phyloP scores from a whole-genome alignment of 495 filamentous ascomycete genomes.

The Platismatia glauca region DNA sequence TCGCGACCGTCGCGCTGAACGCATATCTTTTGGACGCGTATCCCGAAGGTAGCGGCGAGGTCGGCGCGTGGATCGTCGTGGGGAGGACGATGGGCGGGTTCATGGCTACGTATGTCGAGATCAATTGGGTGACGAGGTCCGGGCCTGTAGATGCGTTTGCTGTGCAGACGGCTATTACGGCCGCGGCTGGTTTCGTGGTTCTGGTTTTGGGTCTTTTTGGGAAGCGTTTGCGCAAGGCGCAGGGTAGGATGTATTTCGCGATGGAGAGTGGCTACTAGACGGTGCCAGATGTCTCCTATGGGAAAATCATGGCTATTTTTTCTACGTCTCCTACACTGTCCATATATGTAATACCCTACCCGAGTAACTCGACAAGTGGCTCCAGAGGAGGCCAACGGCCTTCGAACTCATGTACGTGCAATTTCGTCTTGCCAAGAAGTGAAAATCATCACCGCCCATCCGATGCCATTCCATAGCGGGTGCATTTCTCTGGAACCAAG shows the following conservation, averaged over 20 bases:
- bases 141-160: neutral
- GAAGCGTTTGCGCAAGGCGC: constrained; percentile 13
- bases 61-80: constrained; percentile 45
- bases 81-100: constrained; percentile 40
- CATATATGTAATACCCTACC: too few species aligned
- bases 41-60: constrained; percentile 48
- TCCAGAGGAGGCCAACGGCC: too few species aligned
- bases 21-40: constrained; percentile 54
- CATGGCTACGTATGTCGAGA: constrained; percentile 45
- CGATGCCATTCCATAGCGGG: too few species aligned
- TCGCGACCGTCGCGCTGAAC: constrained; percentile 52
- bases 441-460: too few species aligned
- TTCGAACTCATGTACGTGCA: too few species aligned
- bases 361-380: too few species aligned
- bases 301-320: too few species aligned
- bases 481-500: too few species aligned
- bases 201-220: constrained; percentile 18
- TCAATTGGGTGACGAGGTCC: constrained; percentile 28
- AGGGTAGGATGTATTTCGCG: constrained; percentile 20
- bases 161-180: constrained; percentile 16
- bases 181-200: constrained; percentile 15
- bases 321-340: too few species aligned
- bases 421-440: too few species aligned
- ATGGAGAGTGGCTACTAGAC: constrained; percentile 7
- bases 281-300: neutral